phyloP scores from a whole-genome alignment of 2,329 filamentous ascomycete species.

The Tympanopsis confertula region DNA sequence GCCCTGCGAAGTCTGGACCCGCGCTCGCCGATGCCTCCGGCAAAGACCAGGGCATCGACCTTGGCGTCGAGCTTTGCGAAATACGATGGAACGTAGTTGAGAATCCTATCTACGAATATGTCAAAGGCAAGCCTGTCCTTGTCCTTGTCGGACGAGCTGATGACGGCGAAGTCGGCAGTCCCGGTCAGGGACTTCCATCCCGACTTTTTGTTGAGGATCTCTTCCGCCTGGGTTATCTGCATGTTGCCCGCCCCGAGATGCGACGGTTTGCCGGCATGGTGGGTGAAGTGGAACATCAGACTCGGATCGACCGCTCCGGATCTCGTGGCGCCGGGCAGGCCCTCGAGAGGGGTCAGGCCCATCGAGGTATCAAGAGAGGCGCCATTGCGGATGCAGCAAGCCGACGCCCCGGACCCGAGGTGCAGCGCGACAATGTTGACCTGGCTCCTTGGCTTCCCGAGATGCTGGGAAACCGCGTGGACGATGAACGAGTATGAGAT shows the following conservation, averaged over 20 bases:
- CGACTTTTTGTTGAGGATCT: not conserved
- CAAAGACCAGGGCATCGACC: not conserved
- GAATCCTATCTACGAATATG: not conserved
- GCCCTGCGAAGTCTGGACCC: not conserved
- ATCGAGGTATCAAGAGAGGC: not conserved
- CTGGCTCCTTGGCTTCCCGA: not conserved
- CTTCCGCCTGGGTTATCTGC: not conserved
- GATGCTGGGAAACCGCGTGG: not conserved
- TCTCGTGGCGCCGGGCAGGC: not conserved
- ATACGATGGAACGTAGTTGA: not conserved
- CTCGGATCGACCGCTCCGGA: not conserved
- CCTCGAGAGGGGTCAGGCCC: not conserved
- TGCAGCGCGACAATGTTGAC: not conserved
- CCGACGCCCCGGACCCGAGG: not conserved
- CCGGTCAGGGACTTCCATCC: not conserved
- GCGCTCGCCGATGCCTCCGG: not conserved
- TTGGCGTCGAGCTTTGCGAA: not conserved
- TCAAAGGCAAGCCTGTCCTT: not conserved
- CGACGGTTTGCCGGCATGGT: not conserved
- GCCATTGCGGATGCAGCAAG: not conserved
- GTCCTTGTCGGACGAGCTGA: not conserved
- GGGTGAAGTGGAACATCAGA: not conserved
- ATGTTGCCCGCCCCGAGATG: not conserved
- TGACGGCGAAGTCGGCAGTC: not conserved
- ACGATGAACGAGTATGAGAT: not conserved